Conservation (phyloP, 2,329 filamentous ascomycete genomes). For the Fusarium nanum region DNA sequence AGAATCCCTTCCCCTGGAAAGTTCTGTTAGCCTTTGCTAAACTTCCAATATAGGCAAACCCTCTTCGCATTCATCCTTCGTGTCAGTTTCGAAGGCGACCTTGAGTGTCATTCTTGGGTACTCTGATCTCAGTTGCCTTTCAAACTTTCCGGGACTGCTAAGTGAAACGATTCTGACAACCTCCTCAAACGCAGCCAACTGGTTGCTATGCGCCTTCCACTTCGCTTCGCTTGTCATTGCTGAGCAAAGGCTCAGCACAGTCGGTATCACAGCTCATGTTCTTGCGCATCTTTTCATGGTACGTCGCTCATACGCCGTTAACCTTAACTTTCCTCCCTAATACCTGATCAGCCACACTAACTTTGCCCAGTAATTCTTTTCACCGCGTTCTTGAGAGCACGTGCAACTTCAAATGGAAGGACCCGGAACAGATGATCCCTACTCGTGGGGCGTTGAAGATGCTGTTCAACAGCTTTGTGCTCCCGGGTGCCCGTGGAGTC, state of each 20-base stretch:
- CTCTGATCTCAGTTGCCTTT: neutral
- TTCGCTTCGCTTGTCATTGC: slow-evolving; percentile 8
- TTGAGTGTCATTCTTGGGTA: neutral
- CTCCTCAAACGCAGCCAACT: slow-evolving; percentile 8
- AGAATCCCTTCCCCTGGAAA: neutral
- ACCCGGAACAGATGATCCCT: slow-evolving; percentile 68
- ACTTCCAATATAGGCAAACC: neutral
- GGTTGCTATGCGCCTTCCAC: slow-evolving; percentile 37
- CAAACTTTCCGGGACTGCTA: neutral
- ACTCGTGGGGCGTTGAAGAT: slow-evolving; percentile 75
- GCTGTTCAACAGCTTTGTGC: slow-evolving; percentile 75
- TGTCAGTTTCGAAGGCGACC: neutral
- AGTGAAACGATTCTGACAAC: neutral
- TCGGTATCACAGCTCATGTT: slow-evolving; percentile 24
- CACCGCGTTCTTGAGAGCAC: slow-evolving; percentile 7
- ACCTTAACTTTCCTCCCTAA: neutral
- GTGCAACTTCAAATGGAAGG: slow-evolving; percentile 44
- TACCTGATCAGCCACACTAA: neutral
- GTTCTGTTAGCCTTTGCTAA: neutral
- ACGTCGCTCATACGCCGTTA: neutral
- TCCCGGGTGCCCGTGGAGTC: slow-evolving; percentile 61
- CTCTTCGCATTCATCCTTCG: neutral
- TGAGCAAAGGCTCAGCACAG: slow-evolving; percentile 31
- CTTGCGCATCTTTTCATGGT: slow-evolving; percentile 8
- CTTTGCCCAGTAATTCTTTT: slow-evolving; percentile 2